A percentile compares a stretch with the other conserved stretches of the same genome.
These are phyloP conservation scores for Otatea glauca DNA, from an alignment of 176 grass and related monocot species.

Conservation along the genomic window DNA sequence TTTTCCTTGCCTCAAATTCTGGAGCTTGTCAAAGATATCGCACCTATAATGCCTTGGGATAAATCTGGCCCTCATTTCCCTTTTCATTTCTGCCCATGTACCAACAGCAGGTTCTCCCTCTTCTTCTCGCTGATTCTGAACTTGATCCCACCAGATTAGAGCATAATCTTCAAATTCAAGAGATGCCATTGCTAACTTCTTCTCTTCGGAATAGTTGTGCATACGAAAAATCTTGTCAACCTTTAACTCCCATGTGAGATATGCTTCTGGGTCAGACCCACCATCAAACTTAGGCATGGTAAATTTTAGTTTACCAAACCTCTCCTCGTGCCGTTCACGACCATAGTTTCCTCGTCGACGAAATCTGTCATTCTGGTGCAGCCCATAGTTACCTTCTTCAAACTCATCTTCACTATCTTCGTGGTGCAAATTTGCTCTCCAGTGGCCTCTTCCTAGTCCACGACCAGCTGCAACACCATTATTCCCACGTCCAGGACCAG, in stretches of 20 bases:
- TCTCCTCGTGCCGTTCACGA: neutral
- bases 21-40: neutral
- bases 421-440: too few relatives aligned
- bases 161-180: neutral
- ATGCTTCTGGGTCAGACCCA: neutral
- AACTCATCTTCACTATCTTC: too few relatives aligned
- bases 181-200: too few relatives aligned
- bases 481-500: too few relatives aligned
- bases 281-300: neutral
- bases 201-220: too few relatives aligned
- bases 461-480: too few relatives aligned
- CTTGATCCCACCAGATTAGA: neutral
- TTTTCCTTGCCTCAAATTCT: neutral
- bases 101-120: neutral
- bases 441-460: too few relatives aligned
- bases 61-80: neutral
- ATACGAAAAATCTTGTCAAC: too few relatives aligned
- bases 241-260: too few relatives aligned
- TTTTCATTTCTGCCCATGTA: neutral
- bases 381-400: too few relatives aligned
- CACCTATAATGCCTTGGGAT: neutral
- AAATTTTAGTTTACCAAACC: neutral
- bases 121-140: neutral
- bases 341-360: too few relatives aligned
- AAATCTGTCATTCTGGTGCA: too few relatives aligned